Base-by-base conservation (phyloP, 768 basidiomycete genomes). In the Tremella fuciformis region DNA sequence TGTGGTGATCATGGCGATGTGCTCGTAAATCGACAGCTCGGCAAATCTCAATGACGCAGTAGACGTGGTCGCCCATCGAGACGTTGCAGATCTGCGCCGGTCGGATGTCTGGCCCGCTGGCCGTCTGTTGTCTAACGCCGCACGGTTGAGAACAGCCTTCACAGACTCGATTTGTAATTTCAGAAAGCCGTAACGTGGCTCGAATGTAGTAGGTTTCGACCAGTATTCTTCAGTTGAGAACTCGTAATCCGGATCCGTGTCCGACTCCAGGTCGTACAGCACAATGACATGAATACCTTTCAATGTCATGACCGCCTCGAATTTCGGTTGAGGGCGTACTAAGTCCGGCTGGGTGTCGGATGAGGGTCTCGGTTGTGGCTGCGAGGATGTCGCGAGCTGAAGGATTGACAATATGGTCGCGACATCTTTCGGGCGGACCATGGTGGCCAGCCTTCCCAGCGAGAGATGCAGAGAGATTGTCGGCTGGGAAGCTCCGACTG, bases 1-100 rank as follows among this genome's bases (percentile, higher is more conserved):
- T 1, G 69, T 26, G 8, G 58, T 21, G 18, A 57, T 60, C 1
- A 55, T 54, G 13, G 70, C 60, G 13, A 73, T 59, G 51, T 74
- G 66, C 54, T 76, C 75, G 54, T 74, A 71, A 19, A 76, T 52
- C 1, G 71, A 71, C 2, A 64, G 37, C 13, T 74, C 70, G 16
- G 60, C 21, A 1, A 73, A n/a, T 8, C 47, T 56, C 13, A 66
- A 18, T 0, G 49, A 50, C n/a, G 65, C 39, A 57, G 62, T 2
- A 53, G 50, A 13, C 21, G 42, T 8, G 59, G 65, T 18, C n/a
- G n/a, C n/a, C n/a, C n/a, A 34, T 11, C 29, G 29, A 4, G 29
- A 34, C n/a, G 29, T 6, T 4, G 29, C 29, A 34, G 29, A 34
- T 11, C 11, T 34, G 29, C 29, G 29, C 4, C 29, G 29, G 38